Base-by-base conservation (phyloP, 768 basidiomycete species). In the Grammothele lineata region DNA sequence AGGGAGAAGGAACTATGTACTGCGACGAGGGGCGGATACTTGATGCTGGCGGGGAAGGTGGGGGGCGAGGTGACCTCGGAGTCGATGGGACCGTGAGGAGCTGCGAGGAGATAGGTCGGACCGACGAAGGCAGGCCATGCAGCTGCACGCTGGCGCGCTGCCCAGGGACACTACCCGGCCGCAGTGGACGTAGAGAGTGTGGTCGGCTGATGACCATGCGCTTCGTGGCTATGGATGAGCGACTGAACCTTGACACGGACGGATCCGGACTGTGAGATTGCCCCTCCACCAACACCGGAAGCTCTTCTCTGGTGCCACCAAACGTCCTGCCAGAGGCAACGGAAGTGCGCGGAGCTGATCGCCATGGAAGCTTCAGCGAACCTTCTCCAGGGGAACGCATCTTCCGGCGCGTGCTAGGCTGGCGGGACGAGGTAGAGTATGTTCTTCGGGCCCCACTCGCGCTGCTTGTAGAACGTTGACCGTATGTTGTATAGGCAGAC, bases 211-310 rank as follows among this genome's bases (percentile, higher is more conserved):
- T 53, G 1, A 45, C 46, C 38, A 41, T 21, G 4, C 42, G 46
- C 21, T 48, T 53, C 15, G 46, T 23, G 11, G 32, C 12, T 8
- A n/a, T 17, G 12, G 51, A 45, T 12, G 41, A 21, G 3, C 43
- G 25, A 19, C 51, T 47, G 0, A n/a, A n/a, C n/a, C n/a, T n/a
- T n/a, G 7, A 19, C 6, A 32, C 45, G 45, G 23, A 15, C 24
- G 14, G 41, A 40, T 4, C 37, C 41, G 2, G 41, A 21, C 37
- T 32, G 9, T 39, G 35, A 9, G 19, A 17, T 14, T 18, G 37
- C 27, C 48, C 46, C 30, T 56, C 55, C 12, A 37, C 38, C 12
- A 56, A 51, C 4, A 45, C 40, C 5, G 51, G 24, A 1, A 56
- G 48, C 35, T 53, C 55, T 3, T 53, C 35, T 36, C 18, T 36